Conservation (phyloP, 129 eudicot genomes). For the Pittosporum tobira region DNA sequence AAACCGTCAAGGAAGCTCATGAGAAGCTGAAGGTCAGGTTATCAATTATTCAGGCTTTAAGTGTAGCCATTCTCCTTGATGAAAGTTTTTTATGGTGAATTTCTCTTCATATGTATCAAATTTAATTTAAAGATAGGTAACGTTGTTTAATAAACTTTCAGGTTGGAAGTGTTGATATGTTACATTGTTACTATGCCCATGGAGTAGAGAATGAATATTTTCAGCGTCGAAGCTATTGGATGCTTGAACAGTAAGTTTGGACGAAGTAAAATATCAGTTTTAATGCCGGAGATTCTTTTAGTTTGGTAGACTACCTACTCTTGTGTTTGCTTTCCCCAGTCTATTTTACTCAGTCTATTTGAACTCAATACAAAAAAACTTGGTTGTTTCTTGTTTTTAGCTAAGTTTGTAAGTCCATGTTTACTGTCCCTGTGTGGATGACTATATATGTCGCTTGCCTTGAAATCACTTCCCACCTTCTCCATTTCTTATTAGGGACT, state of each 20-base stretch:
- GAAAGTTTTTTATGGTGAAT: not conserved
- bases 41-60: not conserved
- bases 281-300: not conserved
- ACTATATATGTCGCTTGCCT: no score
- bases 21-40: not conserved
- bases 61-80: not conserved
- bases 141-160: constrained; percentile 5
- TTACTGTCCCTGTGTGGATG: no score
- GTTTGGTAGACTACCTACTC: not conserved
- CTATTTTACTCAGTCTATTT: not conserved
- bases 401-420: no score
- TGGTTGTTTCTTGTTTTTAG: no score
- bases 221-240: constrained; percentile 47
- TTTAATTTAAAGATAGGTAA: not conserved
- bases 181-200: constrained; percentile 49
- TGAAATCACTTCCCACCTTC: no score
- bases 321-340: not conserved
- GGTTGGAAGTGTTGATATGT: constrained; percentile 44
- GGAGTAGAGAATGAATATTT: constrained; percentile 41
- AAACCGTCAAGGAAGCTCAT: constrained; percentile 4
- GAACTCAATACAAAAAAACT: not conserved
- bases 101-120: not conserved
- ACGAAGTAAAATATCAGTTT: not conserved
- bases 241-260: constrained; percentile 42
- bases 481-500: no score